Percentiles rank a stretch among this genome's conserved stretches.
phyloP scores from a whole-genome alignment of 805 yeast genomes.

The Barnettozyma californica region DNA sequence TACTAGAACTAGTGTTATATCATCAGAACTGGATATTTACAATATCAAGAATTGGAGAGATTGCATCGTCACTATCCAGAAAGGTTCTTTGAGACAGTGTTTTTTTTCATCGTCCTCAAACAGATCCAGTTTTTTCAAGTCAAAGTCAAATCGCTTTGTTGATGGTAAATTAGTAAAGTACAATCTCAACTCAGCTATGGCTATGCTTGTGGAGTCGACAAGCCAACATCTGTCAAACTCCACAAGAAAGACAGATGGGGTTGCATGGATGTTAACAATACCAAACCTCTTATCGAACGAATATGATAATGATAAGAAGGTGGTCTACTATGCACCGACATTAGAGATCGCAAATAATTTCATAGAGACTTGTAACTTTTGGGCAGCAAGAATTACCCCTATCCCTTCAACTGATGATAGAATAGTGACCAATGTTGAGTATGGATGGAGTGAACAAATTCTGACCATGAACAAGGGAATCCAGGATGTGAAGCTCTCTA shows the following conservation, averaged over 20 bases:
- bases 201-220: slow-evolving; percentile 16
- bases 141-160: slow-evolving; percentile 18
- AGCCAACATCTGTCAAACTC: slow-evolving; percentile 20
- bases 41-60: slow-evolving; percentile 27
- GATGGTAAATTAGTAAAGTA: slow-evolving; percentile 18
- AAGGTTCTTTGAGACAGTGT: slow-evolving; percentile 43
- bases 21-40: slow-evolving; percentile 29
- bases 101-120: slow-evolving; percentile 30
- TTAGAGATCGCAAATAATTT: slow-evolving; percentile 60
- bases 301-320: slow-evolving; percentile 16
- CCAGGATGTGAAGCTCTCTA: slow-evolving; percentile 13
- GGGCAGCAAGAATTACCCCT: slow-evolving; percentile 84
- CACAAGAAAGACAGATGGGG: slow-evolving; percentile 14
- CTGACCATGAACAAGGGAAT: slow-evolving; percentile 22
- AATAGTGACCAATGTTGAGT: slow-evolving; percentile 67
- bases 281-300: slow-evolving; percentile 20
- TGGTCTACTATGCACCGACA: slow-evolving; percentile 23
- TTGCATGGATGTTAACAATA: slow-evolving; percentile 23
- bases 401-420: slow-evolving; percentile 67
- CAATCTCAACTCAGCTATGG: slow-evolving; percentile 24
- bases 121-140: slow-evolving; percentile 17
- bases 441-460: slow-evolving; percentile 57
- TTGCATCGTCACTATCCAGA: slow-evolving; percentile 43
- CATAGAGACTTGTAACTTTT: slow-evolving; percentile 76
- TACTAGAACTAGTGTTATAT: slow-evolving; percentile 10